A percentile compares a stretch with the other conserved stretches of the same genome.
Conservation (phyloP, 1,139 yeast species). For the Taphrina populina region DNA sequence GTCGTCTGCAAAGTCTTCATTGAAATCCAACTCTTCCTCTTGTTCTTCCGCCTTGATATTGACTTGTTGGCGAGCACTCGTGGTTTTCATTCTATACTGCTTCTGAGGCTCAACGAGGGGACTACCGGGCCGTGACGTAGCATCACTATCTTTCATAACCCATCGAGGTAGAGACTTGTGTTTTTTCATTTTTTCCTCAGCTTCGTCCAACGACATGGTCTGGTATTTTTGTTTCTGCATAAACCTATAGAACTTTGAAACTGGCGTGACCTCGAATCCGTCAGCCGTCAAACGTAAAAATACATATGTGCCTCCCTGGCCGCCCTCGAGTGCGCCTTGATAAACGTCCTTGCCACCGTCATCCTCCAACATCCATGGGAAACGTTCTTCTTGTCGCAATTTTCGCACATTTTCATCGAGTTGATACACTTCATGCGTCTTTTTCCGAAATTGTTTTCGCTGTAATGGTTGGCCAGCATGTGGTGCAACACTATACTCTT, state of each 20-base stretch:
- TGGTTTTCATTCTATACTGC: conserved; percentile 30
- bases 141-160: conserved; percentile 67
- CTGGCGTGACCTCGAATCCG: conserved; percentile 37
- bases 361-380: conserved; percentile 98
- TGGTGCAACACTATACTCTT: conserved; percentile 63
- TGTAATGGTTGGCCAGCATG: conserved; percentile 80
- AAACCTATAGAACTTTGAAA: conserved; percentile 83
- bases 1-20: conserved; percentile 97
- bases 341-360: conserved; percentile 90
- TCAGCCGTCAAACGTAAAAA: conserved; percentile 49
- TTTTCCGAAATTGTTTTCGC: conserved; percentile 65
- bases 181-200: conserved; percentile 67
- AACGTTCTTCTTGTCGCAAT: conserved; percentile 88
- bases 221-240: conserved; percentile 93
- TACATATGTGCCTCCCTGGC: conserved; percentile 81
- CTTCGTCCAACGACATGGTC: conserved; percentile 91
- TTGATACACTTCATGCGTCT: conserved; percentile 78
- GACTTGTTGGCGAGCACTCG: conserved; percentile 10
- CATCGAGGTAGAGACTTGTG: conserved; percentile 68
- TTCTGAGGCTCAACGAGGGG: conserved; percentile 26
- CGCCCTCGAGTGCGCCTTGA: conserved; percentile 96
- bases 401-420: conserved; percentile 79
- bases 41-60: conserved; percentile 42
- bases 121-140: conserved; percentile 34
- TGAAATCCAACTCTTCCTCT: conserved; percentile 89